Evolutionary conservation across 208 protist species (phyloP).

Genomic region (Leptomonas pyrrhocoris): DNA sequence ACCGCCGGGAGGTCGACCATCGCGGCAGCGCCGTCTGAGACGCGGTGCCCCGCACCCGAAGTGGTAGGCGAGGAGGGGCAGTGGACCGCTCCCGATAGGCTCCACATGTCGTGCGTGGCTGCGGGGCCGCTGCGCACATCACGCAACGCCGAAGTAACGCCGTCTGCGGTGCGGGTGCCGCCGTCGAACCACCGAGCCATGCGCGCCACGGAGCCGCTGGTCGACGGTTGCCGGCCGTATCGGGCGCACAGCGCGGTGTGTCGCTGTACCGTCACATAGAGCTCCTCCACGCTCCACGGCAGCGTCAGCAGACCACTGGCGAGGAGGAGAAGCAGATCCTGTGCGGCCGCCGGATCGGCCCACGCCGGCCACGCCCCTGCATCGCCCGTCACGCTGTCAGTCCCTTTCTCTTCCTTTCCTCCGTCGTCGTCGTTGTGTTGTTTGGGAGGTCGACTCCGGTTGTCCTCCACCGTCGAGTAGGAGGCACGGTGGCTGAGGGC

Average conservation of each 20-base stretch:
- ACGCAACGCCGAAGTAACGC: not conserved
- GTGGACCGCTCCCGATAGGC: not conserved
- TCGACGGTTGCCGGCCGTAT: not conserved
- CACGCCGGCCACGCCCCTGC: constrained; percentile 1
- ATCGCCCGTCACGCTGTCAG: not conserved
- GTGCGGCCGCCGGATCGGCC: constrained; percentile 3
- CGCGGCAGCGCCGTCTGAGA: not conserved
- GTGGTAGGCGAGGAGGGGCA: not conserved
- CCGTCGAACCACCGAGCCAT: constrained; percentile 19
- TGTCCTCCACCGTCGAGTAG: too few relatives aligned
- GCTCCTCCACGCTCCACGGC: constrained; percentile 42
- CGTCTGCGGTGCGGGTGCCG: not conserved
- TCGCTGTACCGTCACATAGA: constrained; percentile 43
- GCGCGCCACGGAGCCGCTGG: not conserved
- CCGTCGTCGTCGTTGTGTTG: not conserved
- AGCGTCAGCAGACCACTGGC: constrained; percentile 27
- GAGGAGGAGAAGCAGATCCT: constrained; percentile 28
- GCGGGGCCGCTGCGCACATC: not conserved
- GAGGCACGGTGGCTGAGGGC: constrained; percentile 1
- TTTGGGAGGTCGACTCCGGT: not conserved
- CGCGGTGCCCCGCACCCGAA: not conserved
- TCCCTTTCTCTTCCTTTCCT: too few relatives aligned
- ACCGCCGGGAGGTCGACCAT: not conserved
- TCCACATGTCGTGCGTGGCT: not conserved
- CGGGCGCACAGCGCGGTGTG: constrained; percentile 32